Evolutionary conservation across 2,329 filamentous ascomycete genomes (phyloP).

Genomic region (Arthroderma sp.): DNA sequence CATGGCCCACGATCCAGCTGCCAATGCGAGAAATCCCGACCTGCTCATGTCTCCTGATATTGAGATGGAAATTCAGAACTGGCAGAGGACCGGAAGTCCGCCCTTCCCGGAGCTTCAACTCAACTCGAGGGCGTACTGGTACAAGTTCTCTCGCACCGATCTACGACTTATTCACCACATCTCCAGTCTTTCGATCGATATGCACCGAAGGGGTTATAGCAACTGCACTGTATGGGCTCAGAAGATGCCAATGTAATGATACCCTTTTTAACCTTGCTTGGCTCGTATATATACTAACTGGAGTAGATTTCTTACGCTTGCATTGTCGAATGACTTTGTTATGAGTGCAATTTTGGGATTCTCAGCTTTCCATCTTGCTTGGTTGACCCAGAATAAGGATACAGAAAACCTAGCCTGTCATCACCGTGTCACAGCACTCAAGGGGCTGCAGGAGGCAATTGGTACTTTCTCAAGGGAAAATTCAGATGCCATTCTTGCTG

Average conservation of each 20-base stretch:
- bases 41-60: slow-evolving; percentile 80
- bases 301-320: slow-evolving; percentile 64
- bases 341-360: slow-evolving; percentile 89
- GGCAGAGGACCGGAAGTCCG: slow-evolving; percentile 72
- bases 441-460: slow-evolving; percentile 78
- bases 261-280: too few relatives aligned
- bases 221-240: slow-evolving; percentile 86
- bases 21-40: slow-evolving; percentile 41
- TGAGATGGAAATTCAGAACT: slow-evolving; percentile 65
- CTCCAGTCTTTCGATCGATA: slow-evolving; percentile 69
- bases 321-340: slow-evolving; percentile 69
- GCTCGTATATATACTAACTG: slow-evolving; percentile 15
- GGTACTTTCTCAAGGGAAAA: slow-evolving; percentile 71
- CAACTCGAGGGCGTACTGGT: slow-evolving; percentile 60
- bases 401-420: slow-evolving; percentile 82
- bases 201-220: slow-evolving; percentile 62
- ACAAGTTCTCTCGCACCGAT: slow-evolving; percentile 61
- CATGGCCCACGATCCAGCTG: slow-evolving; percentile 36
- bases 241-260: slow-evolving; percentile 73
- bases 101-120: slow-evolving; percentile 72
- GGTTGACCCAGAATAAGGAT: slow-evolving; percentile 70
- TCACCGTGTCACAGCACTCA: slow-evolving; percentile 72
- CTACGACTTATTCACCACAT: slow-evolving; percentile 84
- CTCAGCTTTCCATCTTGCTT: slow-evolving; percentile 88
- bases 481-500: slow-evolving; percentile 81